Conservation (phyloP, 75 land plant genomes). For the Cunninghamia lanceolata region DNA sequence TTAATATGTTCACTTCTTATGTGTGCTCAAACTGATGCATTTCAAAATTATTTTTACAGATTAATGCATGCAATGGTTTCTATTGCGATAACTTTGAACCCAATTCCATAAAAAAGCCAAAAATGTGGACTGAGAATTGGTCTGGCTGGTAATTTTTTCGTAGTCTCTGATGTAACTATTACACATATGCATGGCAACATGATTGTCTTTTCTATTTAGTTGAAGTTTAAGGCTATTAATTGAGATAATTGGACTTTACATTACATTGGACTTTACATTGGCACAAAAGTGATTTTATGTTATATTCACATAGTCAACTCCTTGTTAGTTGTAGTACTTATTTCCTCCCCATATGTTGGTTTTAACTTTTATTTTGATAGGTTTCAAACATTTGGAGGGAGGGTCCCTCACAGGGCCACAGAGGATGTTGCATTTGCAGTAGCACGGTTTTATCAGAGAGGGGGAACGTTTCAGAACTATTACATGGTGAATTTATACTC, state of each 20-base stretch:
- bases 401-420: constrained; percentile 77
- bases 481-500: constrained; percentile 68
- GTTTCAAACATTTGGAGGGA: constrained; percentile 75
- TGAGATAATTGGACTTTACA: too few relatives aligned
- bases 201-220: neutral
- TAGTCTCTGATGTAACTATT: neutral
- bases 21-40: neutral
- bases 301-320: neutral
- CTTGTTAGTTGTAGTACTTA: neutral
- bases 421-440: constrained; percentile 97
- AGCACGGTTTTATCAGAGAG: constrained; percentile 96
- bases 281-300: neutral
- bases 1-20: neutral
- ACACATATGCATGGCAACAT: neutral
- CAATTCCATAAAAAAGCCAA: constrained; percentile 42
- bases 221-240: neutral
- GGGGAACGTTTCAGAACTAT: constrained; percentile 95
- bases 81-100: constrained; percentile 67
- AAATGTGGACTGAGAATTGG: constrained; percentile 97
- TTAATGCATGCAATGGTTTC: constrained; percentile 67
- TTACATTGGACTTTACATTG: neutral
- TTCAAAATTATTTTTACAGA: constrained; percentile 18
- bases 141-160: constrained; percentile 61
- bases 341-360: neutral
- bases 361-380: constrained; percentile 31